Evolutionary conservation across 352 stramenopile species (phyloP), one percentile per base, ranked within the genome.

Genomic region (Aphanomyces astaci): DNA sequence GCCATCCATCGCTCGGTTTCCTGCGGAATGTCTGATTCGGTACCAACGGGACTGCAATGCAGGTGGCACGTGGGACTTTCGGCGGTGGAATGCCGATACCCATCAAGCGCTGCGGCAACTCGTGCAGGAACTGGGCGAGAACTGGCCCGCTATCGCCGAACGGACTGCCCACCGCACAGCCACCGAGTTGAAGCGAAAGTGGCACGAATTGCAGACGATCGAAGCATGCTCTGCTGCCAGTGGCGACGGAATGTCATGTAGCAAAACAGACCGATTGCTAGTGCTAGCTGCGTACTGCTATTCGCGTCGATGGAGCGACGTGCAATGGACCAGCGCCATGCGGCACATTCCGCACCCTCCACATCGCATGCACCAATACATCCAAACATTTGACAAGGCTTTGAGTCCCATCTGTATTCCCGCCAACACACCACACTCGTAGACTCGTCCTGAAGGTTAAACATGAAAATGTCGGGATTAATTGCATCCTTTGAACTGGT

Each of bases 241-340:
- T 43, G 36, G 36, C 36, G 36, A 43, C 36, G 7, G 36, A 15
- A 43, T 15, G 4, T 28, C 51, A 9, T 59, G 13, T 10, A 28
- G 17, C 13, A 13, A 15, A n/a, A 59, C 13, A 9, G n/a, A 59
- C n/a, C n/a, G 51, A 17, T 25, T 30, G 17, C 15, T 59, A 15
- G 51, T 59, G 5, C 30, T 59, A 10, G 51, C 51, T n/a, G 51
- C 51, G 13, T 59, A 40, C 51, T 59, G 51, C 51, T 59, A 59
- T 36, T 59, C 51, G 5, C 25, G n/a, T 30, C 51, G 27, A 30
- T 59, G 51, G 51, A 30, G 7, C 30, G 17, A 59, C 30, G 30
- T 59, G 5, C n/a, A 25, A n/a, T 59, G 51, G 51, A 30, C 0
- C 51, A 11, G 7, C 51, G 17, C 30, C 5, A 39, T 59, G 25